These are phyloP conservation scores for Phycomyces nitens DNA, from an alignment of 192 early-diverging fungal species.

Conservation along the genomic window DNA sequence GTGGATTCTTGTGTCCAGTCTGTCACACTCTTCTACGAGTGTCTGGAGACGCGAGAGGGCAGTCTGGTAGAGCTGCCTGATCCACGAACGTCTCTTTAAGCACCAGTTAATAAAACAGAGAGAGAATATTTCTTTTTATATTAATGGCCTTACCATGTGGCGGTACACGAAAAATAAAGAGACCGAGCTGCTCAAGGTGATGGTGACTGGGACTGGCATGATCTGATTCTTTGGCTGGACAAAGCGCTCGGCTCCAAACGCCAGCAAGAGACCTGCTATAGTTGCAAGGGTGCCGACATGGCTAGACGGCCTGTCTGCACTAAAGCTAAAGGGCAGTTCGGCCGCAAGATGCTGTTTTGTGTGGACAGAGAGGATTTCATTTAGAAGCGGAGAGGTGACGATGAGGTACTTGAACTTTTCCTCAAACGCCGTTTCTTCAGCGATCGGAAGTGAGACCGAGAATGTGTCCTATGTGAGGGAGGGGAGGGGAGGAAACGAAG, in stretches of 20 bases:
- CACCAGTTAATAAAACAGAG: not conserved
- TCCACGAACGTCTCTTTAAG: slow-evolving; percentile 48
- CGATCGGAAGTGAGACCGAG: slow-evolving; percentile 40
- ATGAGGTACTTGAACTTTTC: slow-evolving; percentile 59
- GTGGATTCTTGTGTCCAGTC: slow-evolving; percentile 49
- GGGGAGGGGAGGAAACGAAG: too few relatives aligned
- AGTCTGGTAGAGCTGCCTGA: slow-evolving; percentile 39
- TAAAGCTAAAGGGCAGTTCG: slow-evolving; percentile 12
- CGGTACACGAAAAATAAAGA: slow-evolving; percentile 39
- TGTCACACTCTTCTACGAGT: slow-evolving; percentile 43
- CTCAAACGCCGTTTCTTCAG: slow-evolving; percentile 52
- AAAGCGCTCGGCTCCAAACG: slow-evolving; percentile 12
- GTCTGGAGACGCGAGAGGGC: slow-evolving; percentile 40
- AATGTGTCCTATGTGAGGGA: slow-evolving; percentile 40
- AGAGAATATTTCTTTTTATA: not conserved
- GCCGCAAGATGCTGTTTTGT: not conserved
- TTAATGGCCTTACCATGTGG: slow-evolving; percentile 31
- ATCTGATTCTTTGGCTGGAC: slow-evolving; percentile 6
- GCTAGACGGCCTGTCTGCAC: not conserved
- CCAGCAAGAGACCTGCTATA: slow-evolving; percentile 19
- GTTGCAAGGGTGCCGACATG: slow-evolving; percentile 6
- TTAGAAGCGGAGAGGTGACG: slow-evolving; percentile 54
- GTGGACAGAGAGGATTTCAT: slow-evolving; percentile 39
- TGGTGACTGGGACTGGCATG: slow-evolving; percentile 10
- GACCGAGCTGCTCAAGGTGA: slow-evolving; percentile 10